Evolutionary conservation across 2,329 filamentous ascomycete genomes (phyloP).

Genomic region (Trematosphaeria pertusa): DNA sequence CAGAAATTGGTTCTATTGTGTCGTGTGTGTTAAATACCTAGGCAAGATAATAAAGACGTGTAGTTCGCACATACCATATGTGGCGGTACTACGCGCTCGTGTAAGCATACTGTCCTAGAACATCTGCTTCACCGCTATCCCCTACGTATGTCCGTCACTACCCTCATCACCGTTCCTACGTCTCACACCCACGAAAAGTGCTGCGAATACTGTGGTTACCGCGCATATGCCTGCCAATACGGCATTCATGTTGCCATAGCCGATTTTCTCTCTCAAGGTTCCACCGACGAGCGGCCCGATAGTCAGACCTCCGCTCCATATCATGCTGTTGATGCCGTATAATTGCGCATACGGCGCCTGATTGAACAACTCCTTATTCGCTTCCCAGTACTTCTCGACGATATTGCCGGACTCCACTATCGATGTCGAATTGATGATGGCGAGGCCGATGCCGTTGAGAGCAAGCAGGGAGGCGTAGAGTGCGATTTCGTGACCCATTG

Average conservation of each 20-base stretch:
- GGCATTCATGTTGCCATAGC: conserved; percentile 66
- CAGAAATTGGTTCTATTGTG: too few relatives aligned
- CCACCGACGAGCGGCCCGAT: conserved; percentile 66
- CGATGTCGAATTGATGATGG: conserved; percentile 60
- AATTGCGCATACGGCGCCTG: conserved; percentile 69
- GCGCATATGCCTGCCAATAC: conserved; percentile 57
- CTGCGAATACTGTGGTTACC: conserved; percentile 53
- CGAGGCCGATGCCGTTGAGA: conserved; percentile 60
- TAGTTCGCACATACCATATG: too few relatives aligned
- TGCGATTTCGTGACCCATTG: conserved; percentile 45
- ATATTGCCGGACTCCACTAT: conserved; percentile 65
- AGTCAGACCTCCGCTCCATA: conserved; percentile 66
- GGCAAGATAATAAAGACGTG: too few relatives aligned
- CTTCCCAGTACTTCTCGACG: conserved; percentile 62
- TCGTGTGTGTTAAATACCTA: too few relatives aligned
- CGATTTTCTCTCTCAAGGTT: conserved; percentile 57
- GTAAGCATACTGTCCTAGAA: too few relatives aligned
- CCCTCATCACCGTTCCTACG: too few relatives aligned
- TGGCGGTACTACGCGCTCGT: too few relatives aligned
- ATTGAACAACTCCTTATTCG: conserved; percentile 64
- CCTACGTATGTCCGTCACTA: too few relatives aligned
- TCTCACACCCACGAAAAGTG: conserved; percentile 52
- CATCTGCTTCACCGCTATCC: too few relatives aligned
- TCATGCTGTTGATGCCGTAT: conserved; percentile 69
- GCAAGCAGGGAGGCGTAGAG: conserved; percentile 56